Conservation (phyloP, 2,329 filamentous ascomycete genomes). For the Fusarium annulatum region DNA sequence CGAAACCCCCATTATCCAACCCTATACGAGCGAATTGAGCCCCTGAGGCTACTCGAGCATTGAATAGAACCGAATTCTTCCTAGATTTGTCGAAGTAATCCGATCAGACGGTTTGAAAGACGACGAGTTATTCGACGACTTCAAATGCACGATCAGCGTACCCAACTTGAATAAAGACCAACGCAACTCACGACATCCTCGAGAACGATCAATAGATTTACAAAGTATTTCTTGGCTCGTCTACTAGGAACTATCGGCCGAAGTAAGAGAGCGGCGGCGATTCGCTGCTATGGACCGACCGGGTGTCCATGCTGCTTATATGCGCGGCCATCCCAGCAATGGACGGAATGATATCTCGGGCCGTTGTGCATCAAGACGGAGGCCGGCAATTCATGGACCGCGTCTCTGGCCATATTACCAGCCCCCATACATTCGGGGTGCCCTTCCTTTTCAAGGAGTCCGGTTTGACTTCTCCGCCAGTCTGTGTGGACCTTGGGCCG, state of each 20-base stretch:
- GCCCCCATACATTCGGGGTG: background rate
- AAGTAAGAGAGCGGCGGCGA: background rate
- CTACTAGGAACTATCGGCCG: background rate
- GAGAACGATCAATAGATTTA: background rate
- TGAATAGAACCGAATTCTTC: background rate
- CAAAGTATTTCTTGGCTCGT: rapidly evolving
- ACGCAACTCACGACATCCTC: background rate
- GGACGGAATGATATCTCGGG: background rate
- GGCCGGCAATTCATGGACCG: background rate
- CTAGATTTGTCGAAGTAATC: background rate
- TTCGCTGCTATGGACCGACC: background rate
- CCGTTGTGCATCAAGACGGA: background rate
- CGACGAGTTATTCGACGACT: background rate
- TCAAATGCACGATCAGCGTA: background rate
- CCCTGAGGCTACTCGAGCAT: no score
- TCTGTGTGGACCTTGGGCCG: background rate
- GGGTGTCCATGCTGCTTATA: no score
- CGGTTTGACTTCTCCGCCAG: background rate
- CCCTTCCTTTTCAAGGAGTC: background rate
- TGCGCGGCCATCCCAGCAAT: background rate
- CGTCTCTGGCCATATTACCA: background rate
- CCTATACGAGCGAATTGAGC: rapidly evolving
- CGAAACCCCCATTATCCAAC: background rate
- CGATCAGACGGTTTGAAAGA: background rate
- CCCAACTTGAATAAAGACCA: no score